These are phyloP conservation scores for Cicer cuneatum DNA, from an alignment of 306 rosid genomes.

Conservation along the genomic window DNA sequence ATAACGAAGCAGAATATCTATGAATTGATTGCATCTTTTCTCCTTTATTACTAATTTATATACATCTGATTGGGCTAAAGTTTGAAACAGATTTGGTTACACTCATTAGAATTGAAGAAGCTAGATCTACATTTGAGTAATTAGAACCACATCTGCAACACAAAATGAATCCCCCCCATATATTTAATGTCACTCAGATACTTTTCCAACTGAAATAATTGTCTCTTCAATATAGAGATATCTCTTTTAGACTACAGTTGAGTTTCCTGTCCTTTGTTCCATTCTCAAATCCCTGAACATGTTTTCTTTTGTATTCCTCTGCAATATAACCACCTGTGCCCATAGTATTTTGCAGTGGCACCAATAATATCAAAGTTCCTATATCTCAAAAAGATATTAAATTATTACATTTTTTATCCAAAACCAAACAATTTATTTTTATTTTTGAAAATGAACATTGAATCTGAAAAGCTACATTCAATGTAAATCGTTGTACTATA, in stretches of 20 bases:
- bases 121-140: neutral
- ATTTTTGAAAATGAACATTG: neutral
- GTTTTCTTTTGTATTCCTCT: neutral
- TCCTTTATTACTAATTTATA: conserved; percentile 16
- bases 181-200: neutral
- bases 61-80: neutral
- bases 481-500: neutral
- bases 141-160: neutral
- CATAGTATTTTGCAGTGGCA: neutral
- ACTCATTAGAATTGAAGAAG: conserved; percentile 5
- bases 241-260: neutral
- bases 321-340: neutral
- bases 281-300: neutral
- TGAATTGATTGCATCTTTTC: conserved; percentile 12
- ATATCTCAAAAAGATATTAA: too few species aligned
- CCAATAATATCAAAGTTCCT: neutral
- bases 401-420: neutral
- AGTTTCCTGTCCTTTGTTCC: neutral
- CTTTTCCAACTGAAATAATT: neutral
- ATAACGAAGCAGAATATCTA: conserved; percentile 18
- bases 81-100: conserved; percentile 1
- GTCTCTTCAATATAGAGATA: neutral
- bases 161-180: neutral
- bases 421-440: neutral
- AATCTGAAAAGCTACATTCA: conserved; percentile 12